Evolutionary conservation across 495 filamentous ascomycete species (phyloP).

Genomic region (Penicillium soppii): DNA sequence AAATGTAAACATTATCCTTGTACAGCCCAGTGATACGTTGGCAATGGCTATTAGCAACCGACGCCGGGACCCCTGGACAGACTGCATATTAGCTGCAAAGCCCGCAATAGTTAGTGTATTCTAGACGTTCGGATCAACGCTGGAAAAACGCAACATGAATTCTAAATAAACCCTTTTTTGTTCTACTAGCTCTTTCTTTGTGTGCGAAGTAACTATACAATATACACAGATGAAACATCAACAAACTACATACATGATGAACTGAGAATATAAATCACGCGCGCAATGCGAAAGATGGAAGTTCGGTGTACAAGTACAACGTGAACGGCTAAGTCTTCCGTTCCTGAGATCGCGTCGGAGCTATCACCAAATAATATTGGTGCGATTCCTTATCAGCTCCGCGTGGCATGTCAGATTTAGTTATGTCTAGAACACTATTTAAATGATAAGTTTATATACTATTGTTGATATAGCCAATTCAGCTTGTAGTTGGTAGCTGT

Average conservation of each 20-base stretch:
- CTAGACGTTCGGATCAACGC: conserved; percentile 2
- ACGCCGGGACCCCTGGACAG: conserved; percentile 6
- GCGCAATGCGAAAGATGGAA: conserved; percentile 4
- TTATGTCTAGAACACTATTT: not conserved
- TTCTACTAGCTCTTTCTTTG: not conserved
- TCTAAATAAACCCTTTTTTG: not conserved
- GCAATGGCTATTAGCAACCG: conserved; percentile 18
- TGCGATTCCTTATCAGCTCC: conserved; percentile 24
- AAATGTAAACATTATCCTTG: not conserved
- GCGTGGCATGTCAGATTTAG: not conserved
- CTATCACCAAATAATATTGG: conserved; percentile 8
- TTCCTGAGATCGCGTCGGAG: conserved; percentile 7
- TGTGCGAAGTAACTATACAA: not conserved
- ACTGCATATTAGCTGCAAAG: conserved; percentile 22
- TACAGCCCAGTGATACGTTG: conserved; percentile 4
- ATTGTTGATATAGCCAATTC: too few relatives aligned
- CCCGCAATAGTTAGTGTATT: conserved; percentile 1
- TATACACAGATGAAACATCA: too few relatives aligned
- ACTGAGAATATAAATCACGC: conserved; percentile 2
- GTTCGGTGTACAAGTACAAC: conserved; percentile 8
- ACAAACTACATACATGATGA: too few relatives aligned
- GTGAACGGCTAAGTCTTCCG: conserved; percentile 12
- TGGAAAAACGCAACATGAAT: not conserved
- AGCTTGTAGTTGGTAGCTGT: not conserved
- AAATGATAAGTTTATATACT: not conserved